phyloP scores from a whole-genome alignment of 1,284 basidiomycete species.

The Porogramme epimiltina region DNA sequence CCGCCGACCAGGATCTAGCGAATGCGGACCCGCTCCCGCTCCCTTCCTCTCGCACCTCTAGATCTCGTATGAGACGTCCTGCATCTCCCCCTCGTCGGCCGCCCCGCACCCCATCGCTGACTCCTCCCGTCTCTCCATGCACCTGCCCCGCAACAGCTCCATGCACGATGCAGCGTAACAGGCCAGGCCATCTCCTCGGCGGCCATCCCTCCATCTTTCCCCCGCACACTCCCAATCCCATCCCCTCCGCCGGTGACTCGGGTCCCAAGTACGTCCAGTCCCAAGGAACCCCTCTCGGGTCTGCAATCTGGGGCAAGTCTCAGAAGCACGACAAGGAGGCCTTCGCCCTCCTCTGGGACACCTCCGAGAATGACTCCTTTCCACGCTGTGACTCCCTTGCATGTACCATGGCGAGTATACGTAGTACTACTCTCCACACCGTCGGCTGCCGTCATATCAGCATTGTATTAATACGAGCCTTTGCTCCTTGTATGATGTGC shows the following conservation, averaged over 20 bases:
- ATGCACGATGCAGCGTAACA: slow-evolving; percentile 32
- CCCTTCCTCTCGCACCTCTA: slow-evolving; percentile 72
- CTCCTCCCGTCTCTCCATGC: slow-evolving; percentile 23
- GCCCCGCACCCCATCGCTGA: slow-evolving; percentile 17
- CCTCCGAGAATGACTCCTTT: slow-evolving; percentile 62
- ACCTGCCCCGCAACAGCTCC: slow-evolving; percentile 29
- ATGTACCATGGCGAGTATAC: slow-evolving; percentile 75
- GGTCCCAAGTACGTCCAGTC: slow-evolving; percentile 76
- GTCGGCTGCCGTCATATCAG: no score
- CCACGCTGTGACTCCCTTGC: slow-evolving; percentile 79
- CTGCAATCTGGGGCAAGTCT: slow-evolving; percentile 72
- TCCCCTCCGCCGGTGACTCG: slow-evolving; percentile 63
- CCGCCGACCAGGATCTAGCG: slow-evolving; percentile 32
- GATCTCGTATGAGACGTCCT: slow-evolving; percentile 78
- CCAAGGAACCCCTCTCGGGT: slow-evolving; percentile 74
- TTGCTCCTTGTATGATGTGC: no score
- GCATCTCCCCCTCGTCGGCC: slow-evolving; percentile 60
- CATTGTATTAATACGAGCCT: no score
- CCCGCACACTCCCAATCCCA: slow-evolving; percentile 75
- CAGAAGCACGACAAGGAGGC: slow-evolving; percentile 50
- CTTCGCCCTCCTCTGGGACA: slow-evolving; percentile 67
- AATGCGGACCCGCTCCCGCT: slow-evolving; percentile 49
- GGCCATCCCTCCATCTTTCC: slow-evolving; percentile 68
- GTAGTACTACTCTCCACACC: slow-evolving; percentile 34
- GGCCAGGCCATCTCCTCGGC: slow-evolving; percentile 32